Base-by-base conservation (phyloP, 2,329 filamentous ascomycete species). In the Alternaria consortialis region DNA sequence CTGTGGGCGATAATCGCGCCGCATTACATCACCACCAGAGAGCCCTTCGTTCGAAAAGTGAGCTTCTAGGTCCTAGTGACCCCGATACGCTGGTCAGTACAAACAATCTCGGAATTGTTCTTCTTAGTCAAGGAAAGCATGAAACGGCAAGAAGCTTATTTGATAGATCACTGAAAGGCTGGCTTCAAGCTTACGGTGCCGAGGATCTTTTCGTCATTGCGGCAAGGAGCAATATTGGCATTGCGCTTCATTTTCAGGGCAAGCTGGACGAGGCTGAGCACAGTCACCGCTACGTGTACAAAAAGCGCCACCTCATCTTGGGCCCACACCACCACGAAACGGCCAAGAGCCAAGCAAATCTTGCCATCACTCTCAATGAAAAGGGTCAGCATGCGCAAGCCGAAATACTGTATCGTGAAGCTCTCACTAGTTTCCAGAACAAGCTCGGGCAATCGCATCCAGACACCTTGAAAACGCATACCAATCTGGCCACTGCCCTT, bases 211-310 rank as follows among this genome's bases (percentile, higher is more conserved):
- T 50, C 7, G 11, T 60, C 4, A 44, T 58, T 17, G 9, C 32
- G 13, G 42, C 40, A 9, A 32, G n/a, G 40, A 61, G 50, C 27
- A 64, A 58, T 34, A 68, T 79, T 34, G 78, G 79, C 48, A 68
- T 80, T 20, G 25, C 27, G 12, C 34, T 62, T 8, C 37, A 50
- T 8, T 29, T 13, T 15, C 44, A 64, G 54, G 39, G 47, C 7
- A 44, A 37, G 9, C 29, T 53, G 7, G 40, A 39, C 1, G 62
- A 58, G n/a, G 50, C 62, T 32, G 52, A 62, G 13, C 12, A 36
- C 6, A 13, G 11, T 46, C 34, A 36, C 15, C 12, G 12, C 5
- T 36, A 36, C 13, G 34, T n/a, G 12, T 36, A 36, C 6, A n/a
- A 36, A 6, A 15, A 13, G 34, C 34, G 34, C 13, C 34, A 12